These are phyloP conservation scores for Caryopteris hybrid DNA, from an alignment of 305 asterid species.

Conservation along the genomic window DNA sequence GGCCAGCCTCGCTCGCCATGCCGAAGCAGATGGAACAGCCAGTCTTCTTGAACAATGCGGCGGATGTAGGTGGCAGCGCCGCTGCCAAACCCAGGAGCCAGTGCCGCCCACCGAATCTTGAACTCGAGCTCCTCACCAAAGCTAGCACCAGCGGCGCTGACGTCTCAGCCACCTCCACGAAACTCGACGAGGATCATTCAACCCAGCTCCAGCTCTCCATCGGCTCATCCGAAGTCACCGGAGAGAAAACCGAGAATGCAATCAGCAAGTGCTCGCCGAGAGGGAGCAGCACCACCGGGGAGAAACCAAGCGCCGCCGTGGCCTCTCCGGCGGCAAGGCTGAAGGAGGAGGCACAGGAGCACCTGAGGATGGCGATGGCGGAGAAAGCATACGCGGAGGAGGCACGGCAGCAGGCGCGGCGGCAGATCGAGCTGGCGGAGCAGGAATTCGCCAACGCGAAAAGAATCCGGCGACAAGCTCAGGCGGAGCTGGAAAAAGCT, in stretches of 20 bases:
- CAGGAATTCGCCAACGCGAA: conserved; percentile 68
- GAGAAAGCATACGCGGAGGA: conserved; percentile 72
- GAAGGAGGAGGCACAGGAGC: conserved; percentile 42
- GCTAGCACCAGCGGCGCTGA: not conserved
- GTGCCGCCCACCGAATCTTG: conserved; percentile 34
- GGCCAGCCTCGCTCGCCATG: not conserved
- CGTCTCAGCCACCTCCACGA: not conserved
- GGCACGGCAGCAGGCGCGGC: conserved; percentile 56
- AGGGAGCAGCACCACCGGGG: conserved; percentile 24
- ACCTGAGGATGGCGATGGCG: conserved; percentile 49
- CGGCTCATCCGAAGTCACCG: conserved; percentile 46
- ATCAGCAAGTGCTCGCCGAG: conserved; percentile 22
- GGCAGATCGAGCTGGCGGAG: conserved; percentile 71
- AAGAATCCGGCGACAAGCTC: conserved; percentile 64
- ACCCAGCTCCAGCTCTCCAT: conserved; percentile 70
- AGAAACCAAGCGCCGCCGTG: not conserved
- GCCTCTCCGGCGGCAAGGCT: conserved; percentile 13
- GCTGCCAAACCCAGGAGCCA: not conserved
- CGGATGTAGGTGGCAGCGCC: not conserved
- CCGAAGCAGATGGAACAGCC: conserved; percentile 20
- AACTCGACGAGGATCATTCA: conserved; percentile 36
- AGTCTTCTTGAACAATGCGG: not conserved
- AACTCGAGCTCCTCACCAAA: conserved; percentile 49
- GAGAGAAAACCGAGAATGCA: conserved; percentile 5
- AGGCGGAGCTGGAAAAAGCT: conserved; percentile 63